These are phyloP conservation scores for Hymenoscyphus albidus DNA, from an alignment of 2,329 filamentous ascomycete genomes.

Conservation along the genomic window DNA sequence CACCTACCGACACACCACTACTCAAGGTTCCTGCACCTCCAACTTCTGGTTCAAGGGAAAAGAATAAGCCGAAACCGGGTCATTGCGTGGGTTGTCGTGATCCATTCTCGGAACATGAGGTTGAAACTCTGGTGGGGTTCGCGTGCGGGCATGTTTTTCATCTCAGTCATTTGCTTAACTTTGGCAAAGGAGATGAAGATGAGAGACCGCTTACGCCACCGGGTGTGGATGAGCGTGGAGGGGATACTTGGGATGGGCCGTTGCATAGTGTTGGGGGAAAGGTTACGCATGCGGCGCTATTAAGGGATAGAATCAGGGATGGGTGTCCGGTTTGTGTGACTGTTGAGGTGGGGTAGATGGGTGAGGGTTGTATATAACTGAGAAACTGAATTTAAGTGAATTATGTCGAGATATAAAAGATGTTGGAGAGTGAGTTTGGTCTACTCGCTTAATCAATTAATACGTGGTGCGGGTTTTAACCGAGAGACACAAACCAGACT, in stretches of 20 bases:
- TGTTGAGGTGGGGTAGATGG: not conserved
- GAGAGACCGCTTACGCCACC: slow-evolving; percentile 39
- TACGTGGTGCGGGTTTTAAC: too few species aligned
- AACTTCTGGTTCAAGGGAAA: not conserved
- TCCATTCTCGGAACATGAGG: slow-evolving; percentile 57
- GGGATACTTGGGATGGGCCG: slow-evolving; percentile 35
- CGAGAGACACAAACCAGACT: too few species aligned
- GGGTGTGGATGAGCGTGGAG: slow-evolving; percentile 45
- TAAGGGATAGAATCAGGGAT: slow-evolving; percentile 64
- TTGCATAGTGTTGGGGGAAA: slow-evolving; percentile 75
- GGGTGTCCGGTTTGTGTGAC: slow-evolving; percentile 58
- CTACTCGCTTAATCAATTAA: too few species aligned
- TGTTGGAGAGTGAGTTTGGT: too few species aligned
- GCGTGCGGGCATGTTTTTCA: slow-evolving; percentile 82
- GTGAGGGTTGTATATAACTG: not conserved
- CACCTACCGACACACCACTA: slow-evolving; percentile 15
- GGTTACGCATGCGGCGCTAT: slow-evolving; percentile 76
- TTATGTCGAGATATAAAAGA: too few species aligned
- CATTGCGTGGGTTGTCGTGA: slow-evolving; percentile 57
- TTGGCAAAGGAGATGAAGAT: slow-evolving; percentile 24
- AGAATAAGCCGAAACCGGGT: slow-evolving; percentile 41
- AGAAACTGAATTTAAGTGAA: not conserved
- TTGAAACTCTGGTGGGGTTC: slow-evolving; percentile 73
- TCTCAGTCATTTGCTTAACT: slow-evolving; percentile 63
- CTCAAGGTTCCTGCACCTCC: slow-evolving; percentile 5